phyloP scores from a whole-genome alignment of 2,329 filamentous ascomycete genomes.

The Microdochium bolleyi region DNA sequence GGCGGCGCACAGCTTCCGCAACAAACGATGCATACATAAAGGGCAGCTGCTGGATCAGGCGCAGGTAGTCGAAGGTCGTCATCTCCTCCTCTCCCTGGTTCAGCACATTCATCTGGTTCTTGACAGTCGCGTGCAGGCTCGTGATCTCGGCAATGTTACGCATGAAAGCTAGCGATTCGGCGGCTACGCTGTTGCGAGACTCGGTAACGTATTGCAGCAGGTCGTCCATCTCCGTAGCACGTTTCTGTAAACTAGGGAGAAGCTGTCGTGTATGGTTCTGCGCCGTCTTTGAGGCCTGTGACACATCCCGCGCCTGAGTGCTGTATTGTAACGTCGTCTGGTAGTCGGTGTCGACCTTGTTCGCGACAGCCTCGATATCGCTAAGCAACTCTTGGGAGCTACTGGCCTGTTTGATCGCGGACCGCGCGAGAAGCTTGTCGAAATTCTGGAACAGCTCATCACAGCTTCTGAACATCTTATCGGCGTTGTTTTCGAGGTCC shows the following conservation, averaged over 20 bases:
- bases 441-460: conserved; percentile 56
- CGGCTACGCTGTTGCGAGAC: conserved; percentile 59
- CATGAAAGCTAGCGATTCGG: conserved; percentile 66
- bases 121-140: conserved; percentile 62
- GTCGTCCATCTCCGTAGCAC: conserved; percentile 52
- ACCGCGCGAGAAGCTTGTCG: conserved; percentile 47
- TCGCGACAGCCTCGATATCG: conserved; percentile 79
- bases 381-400: conserved; percentile 65
- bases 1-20: conserved; percentile 75
- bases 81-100: conserved; percentile 68
- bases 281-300: conserved; percentile 56
- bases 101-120: conserved; percentile 62
- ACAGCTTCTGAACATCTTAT: conserved; percentile 53
- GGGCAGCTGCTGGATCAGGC: conserved; percentile 74
- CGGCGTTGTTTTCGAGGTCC: conserved; percentile 52
- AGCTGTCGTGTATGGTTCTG: conserved; percentile 55
- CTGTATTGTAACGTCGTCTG: conserved; percentile 65
- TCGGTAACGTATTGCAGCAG: conserved; percentile 52
- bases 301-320: conserved; percentile 51
- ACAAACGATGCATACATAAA: conserved; percentile 85
- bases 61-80: conserved; percentile 73
- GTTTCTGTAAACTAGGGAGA: conserved; percentile 48
- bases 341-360: conserved; percentile 82
- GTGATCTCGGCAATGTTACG: conserved; percentile 75
- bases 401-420: conserved; percentile 45